Conservation (phyloP, 208 protist species). For the Herpetomonas samuelpessoai region DNA sequence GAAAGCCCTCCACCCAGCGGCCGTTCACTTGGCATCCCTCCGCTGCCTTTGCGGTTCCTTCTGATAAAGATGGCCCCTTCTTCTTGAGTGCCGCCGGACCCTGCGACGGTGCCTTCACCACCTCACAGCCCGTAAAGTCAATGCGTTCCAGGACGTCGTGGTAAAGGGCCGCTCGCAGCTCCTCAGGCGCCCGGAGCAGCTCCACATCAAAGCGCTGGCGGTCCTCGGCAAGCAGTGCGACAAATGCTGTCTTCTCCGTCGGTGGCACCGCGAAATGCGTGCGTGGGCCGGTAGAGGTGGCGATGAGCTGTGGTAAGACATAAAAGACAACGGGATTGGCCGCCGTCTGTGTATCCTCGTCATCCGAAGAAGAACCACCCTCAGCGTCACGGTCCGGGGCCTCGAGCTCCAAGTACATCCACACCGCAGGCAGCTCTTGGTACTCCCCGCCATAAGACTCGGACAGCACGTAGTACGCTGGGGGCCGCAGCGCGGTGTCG, state of each 20-base stretch:
- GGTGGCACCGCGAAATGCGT: background rate
- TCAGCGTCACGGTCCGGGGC: background rate
- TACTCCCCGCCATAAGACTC: conserved; percentile 55
- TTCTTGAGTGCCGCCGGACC: too few relatives aligned
- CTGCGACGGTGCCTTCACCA: background rate
- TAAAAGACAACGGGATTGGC: conserved; percentile 28
- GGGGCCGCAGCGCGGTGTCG: conserved; percentile 6
- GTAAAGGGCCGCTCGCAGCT: conserved; percentile 47
- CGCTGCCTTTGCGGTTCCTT: background rate
- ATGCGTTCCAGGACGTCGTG: conserved; percentile 43
- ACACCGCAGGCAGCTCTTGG: conserved; percentile 43
- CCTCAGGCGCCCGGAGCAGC: conserved; percentile 28
- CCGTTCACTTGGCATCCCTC: conserved; percentile 45
- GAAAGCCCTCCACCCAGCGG: conserved; percentile 17
- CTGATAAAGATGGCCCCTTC: too few relatives aligned
- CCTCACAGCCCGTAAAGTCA: conserved; percentile 31
- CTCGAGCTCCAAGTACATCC: conserved; percentile 74
- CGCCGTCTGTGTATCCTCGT: background rate
- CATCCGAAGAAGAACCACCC: background rate
- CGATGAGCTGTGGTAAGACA: conserved; percentile 38
- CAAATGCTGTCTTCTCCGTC: conserved; percentile 8
- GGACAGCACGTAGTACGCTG: conserved; percentile 36
- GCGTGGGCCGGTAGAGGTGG: background rate
- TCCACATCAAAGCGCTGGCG: conserved; percentile 26
- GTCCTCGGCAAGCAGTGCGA: conserved; percentile 40